Base-by-base conservation (phyloP, 805 yeast species). In the Metschnikowia drakensbergensis region DNA sequence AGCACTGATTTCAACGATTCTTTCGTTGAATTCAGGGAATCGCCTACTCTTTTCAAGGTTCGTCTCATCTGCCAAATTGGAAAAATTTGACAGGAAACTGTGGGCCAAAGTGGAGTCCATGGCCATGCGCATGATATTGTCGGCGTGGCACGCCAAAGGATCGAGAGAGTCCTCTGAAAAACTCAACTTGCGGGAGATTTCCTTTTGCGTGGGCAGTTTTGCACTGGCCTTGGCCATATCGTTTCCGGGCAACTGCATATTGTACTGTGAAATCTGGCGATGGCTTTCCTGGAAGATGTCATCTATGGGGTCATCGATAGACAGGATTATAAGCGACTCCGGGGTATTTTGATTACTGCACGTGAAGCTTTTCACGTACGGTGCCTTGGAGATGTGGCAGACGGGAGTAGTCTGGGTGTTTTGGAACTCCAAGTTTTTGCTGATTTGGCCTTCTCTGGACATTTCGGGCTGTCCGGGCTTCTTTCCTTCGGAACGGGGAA, bases 31-130 rank as follows among this genome's bases (percentile, higher is more conserved):
- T 5, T 34, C 48, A 3, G 48, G 40, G 23, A 33, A 38, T 10
- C 42, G 36, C 32, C 45, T 13, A 32, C 47, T 54, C 49, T 49
- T 54, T 53, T 42, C 57, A n/a, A 49, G 41, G 31, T 64, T 53
- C 1, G 71, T 65, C 30, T 69, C 74, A 44, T 67, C 69, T 5
- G 58, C 61, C 44, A 63, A 57, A 42, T 60, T 59, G 22, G 65
- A 63, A 52, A 68, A 68, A 17, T 66, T 67, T 27, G 68, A 64
- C 28, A 73, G 68, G 6, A 72, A 67, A 1, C 76, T 70, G 1
- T 75, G 74, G 44, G 72, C 60, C 73, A 72, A 68, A 3, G 77
- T 73, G 27, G 77, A 68, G 50, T 73, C 77, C 42, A 73, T 72
- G 4, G 77, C 77, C 77, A 73, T 72, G 23, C 74, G 60, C 66